These are phyloP conservation scores for Chrysoporthe austroafricana DNA, from an alignment of 2,329 filamentous ascomycete genomes.

Conservation along the genomic window DNA sequence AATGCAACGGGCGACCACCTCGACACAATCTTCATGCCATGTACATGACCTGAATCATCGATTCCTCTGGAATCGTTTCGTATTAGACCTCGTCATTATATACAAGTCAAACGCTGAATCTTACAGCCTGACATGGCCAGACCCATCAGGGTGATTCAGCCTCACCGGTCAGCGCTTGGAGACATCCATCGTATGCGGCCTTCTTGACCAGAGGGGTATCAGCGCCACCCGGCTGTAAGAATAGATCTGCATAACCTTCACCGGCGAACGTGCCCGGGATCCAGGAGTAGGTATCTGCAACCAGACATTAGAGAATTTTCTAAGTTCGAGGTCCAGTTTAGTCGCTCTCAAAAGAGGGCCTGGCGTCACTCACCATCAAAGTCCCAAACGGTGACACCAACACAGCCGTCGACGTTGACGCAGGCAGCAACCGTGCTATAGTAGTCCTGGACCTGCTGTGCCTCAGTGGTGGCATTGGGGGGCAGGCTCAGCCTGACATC, in stretches of 20 bases:
- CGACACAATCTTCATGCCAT: background rate
- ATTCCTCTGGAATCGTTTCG: background rate
- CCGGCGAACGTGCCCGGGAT: conserved; percentile 42
- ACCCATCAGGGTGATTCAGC: conserved; percentile 1
- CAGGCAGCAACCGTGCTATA: conserved; percentile 38
- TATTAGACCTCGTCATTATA: background rate
- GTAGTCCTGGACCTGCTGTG: conserved; percentile 53
- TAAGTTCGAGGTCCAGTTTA: background rate
- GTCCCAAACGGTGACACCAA: conserved; percentile 50
- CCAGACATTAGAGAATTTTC: background rate
- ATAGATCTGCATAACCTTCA: conserved; percentile 33
- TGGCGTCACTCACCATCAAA: conserved; percentile 40
- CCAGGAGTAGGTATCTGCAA: conserved; percentile 40
- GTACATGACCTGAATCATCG: background rate
- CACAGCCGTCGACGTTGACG: conserved; percentile 39
- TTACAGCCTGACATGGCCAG: background rate
- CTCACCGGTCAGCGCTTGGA: conserved; percentile 8
- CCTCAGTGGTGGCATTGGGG: conserved; percentile 43
- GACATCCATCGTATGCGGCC: conserved; percentile 13
- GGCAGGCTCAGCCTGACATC: conserved; percentile 55
- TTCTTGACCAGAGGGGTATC: conserved; percentile 16
- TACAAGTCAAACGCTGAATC: background rate
- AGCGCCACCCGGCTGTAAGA: conserved; percentile 1
- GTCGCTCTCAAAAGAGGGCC: background rate
- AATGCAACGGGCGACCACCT: background rate